A percentile compares a stretch with the other conserved stretches of the same genome.
Evolutionary conservation across 495 filamentous ascomycete genomes (phyloP).

Genomic region (Emericellopsis terricola): DNA sequence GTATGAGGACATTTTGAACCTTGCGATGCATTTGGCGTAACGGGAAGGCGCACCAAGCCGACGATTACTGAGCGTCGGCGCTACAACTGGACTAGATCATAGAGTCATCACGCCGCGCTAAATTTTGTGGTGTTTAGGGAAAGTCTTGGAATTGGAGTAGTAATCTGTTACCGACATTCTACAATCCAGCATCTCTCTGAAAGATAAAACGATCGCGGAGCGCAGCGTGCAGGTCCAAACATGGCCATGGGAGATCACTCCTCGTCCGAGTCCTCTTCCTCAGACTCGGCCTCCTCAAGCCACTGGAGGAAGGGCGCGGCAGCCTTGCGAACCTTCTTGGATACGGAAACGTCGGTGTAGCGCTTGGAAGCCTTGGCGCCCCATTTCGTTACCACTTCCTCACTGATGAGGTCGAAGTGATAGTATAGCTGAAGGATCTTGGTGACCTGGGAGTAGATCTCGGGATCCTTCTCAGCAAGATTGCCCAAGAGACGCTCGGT

Average conservation of each 20-base stretch:
- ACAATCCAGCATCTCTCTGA: too few species aligned
- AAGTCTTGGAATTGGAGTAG: too few species aligned
- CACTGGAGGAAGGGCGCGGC: conserved; percentile 87
- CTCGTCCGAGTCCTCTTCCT: conserved; percentile 52
- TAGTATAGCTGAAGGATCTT: conserved; percentile 79
- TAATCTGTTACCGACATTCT: too few species aligned
- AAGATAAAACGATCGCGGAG: too few species aligned
- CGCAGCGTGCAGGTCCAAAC: too few species aligned
- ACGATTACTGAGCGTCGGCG: too few species aligned
- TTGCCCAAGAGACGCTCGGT: conserved; percentile 70
- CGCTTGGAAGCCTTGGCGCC: conserved; percentile 91
- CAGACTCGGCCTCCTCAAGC: conserved; percentile 81
- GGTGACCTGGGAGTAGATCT: conserved; percentile 59
- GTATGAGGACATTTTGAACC: too few species aligned
- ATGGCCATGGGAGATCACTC: conserved; percentile 26
- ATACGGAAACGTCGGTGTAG: conserved; percentile 76
- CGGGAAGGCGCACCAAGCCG: too few species aligned
- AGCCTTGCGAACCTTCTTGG: conserved; percentile 90
- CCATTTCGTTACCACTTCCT: conserved; percentile 83
- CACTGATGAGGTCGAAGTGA: conserved; percentile 67
- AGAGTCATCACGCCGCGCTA: too few species aligned
- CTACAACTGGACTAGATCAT: too few species aligned
- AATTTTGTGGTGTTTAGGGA: too few species aligned
- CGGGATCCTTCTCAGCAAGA: conserved; percentile 55
- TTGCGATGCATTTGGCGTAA: too few species aligned